Conservation (phyloP, 2,329 filamentous ascomycete genomes). For the Penicillium frequentans region DNA sequence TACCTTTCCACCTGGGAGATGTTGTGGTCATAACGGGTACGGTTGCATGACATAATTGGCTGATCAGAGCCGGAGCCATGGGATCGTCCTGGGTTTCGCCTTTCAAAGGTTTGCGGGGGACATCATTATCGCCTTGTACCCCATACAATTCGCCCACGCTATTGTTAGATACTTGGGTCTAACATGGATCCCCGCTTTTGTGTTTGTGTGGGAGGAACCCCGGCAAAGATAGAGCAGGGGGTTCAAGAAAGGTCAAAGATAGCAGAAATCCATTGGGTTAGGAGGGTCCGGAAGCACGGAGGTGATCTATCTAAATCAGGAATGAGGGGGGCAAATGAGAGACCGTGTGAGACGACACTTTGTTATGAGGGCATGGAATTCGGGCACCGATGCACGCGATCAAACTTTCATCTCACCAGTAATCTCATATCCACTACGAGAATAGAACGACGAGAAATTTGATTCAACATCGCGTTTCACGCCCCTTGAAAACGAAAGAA, state of each 20-base stretch:
- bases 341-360: not conserved
- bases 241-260: not conserved
- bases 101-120: conserved; percentile 6
- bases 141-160: not conserved
- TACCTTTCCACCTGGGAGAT: conserved; percentile 4
- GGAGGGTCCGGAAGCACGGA: no score
- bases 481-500: no score
- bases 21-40: conserved; percentile 13
- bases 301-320: not conserved
- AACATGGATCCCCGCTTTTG: not conserved
- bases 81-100: not conserved
- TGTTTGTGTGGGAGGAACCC: not conserved
- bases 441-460: no score
- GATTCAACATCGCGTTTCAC: no score
- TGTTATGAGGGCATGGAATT: not conserved
- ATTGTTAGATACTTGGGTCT: not conserved
- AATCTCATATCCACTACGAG: not conserved
- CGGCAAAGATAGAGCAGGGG: not conserved
- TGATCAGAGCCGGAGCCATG: conserved; percentile 1
- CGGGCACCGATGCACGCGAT: not conserved
- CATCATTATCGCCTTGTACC: not conserved
- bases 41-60: conserved; percentile 10
- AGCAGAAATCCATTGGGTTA: not conserved
- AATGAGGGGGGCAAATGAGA: not conserved
- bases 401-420: not conserved